These are phyloP conservation scores for Vanrija sp. DNA, from an alignment of 1,284 basidiomycete genomes.

Conservation along the genomic window DNA sequence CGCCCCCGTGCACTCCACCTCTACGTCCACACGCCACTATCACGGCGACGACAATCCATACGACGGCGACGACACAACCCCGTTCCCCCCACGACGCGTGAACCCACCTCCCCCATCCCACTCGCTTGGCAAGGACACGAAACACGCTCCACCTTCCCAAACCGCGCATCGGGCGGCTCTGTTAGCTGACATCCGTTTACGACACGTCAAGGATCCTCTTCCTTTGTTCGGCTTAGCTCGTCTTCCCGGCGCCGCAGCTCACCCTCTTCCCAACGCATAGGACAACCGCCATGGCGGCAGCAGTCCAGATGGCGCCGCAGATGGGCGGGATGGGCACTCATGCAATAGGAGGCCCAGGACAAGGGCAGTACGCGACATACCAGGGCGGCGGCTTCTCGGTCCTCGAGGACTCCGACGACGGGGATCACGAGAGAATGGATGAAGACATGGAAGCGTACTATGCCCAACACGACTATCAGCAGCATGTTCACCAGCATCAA, in stretches of 20 bases:
- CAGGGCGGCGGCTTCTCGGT: conserved; percentile 19
- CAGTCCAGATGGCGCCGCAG: conserved; percentile 8
- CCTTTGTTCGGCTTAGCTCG: neutral
- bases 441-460: conserved; percentile 19
- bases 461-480: conserved; percentile 14
- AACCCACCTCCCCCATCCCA: too few relatives aligned
- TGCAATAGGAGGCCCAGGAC: neutral
- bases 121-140: too few relatives aligned
- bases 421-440: conserved; percentile 8
- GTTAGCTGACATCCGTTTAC: too few relatives aligned
- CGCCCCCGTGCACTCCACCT: too few relatives aligned
- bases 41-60: too few relatives aligned
- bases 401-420: conserved; percentile 32
- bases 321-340: neutral
- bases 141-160: neutral
- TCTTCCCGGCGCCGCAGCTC: neutral
- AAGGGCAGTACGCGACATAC: conserved; percentile 13
- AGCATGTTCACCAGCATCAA: conserved; percentile 38
- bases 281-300: conserved; percentile 10
- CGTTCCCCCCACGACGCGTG: too few relatives aligned
- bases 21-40: too few relatives aligned
- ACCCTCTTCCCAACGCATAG: neutral
- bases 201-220: too few relatives aligned
- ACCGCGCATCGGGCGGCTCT: neutral
- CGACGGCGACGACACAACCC: too few relatives aligned